Base-by-base conservation (phyloP, 257 asterid genomes). In the Solanum tarapatanum region DNA sequence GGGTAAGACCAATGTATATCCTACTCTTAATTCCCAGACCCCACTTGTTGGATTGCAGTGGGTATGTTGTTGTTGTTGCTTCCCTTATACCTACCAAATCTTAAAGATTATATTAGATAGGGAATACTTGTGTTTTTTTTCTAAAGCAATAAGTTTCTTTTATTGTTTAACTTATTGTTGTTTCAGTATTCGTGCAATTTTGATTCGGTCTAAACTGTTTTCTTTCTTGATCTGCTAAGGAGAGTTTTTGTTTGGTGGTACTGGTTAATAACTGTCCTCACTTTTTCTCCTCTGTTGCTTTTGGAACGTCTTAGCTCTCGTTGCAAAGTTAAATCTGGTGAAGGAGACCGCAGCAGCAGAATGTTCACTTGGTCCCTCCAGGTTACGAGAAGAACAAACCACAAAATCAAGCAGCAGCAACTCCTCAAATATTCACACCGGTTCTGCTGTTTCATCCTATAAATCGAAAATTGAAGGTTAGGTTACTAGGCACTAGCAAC, bases 291-390 rank as follows among this genome's bases (percentile, higher is more conserved):
- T 30, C n/a, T 55, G 26, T 14, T 41, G 28, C 51, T 35, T 77
- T 30, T n/a, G 75, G 83, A 83, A 88, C 41, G 4, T 43, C 21
- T 58, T 83, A 91, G 93, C 91, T 85, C 74, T 91, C 74, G 21
- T 64, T 21, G 66, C 86, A 41, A 91, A 86, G 90, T 86, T 86
- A 23, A 75, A 74, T 9, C 35, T 83, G 87, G 89, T 36, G 35
- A 84, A 86, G 14, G 37, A 39, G 79, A 58, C 33, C 8, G 43
- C 58, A 39, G 41, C 58, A 30, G 39, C 58, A 79, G 83, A 87
- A 55, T 74, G 37, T 21, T 58, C 21, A 17, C 39, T 23, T 36
- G 12, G 72, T 28, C 19, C 86, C 36, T 72, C 90, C 36, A 51
- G 84, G 70, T 37, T 84, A 82, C 48, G 45, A 24, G 87, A 70